Base-by-base conservation (phyloP, 1,284 basidiomycete species). In the Ganoderma sp. region DNA sequence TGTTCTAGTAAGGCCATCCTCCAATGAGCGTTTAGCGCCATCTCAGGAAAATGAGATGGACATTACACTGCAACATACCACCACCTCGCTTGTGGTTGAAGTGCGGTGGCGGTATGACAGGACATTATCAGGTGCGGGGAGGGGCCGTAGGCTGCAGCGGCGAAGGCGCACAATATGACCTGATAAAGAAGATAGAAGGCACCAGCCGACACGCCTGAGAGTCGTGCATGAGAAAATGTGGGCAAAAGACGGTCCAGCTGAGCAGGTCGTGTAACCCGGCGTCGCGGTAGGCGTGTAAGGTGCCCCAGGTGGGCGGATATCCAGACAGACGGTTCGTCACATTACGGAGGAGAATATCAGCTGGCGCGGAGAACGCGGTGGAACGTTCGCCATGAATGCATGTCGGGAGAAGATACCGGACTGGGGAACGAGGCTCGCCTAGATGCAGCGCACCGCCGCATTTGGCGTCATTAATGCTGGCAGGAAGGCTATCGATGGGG, bases 401-500 rank as follows among this genome's bases (percentile, higher is more conserved):
- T 60, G 58, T 32, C 39, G 58, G 58, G 60, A 66, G 65, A 48
- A 65, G 34, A 41, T 54, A 56, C 58, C 57, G 64, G 25, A 32
- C 25, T 50, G 45, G 28, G 43, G 57, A 48, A 22, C 64, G 28
- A 62, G 65, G 54, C 65, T 34, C 15, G 60, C 39, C 61, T 52
- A 41, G 48, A 52, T 37, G 48, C 32, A 52, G 43, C 58, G n/a
- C 34, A 8, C 37, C 61, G 43, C 66, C 57, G 56, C 25, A 48
- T 67, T 59, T 67, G 61, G 66, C 57, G 66, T 41, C 45, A 63
- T 64, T 41, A 45, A 54, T 43, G 28, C 34, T 28, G 60, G 65
- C 37, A 66, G 60, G 48, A 60, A 41, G 59, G 6, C 48, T 57
- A 67, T 67, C 67, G 67, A 67, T 67, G 67, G 52, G 10, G 25